Base-by-base conservation (phyloP, 2,329 filamentous ascomycete genomes). In the Hypomyces rosellus region DNA sequence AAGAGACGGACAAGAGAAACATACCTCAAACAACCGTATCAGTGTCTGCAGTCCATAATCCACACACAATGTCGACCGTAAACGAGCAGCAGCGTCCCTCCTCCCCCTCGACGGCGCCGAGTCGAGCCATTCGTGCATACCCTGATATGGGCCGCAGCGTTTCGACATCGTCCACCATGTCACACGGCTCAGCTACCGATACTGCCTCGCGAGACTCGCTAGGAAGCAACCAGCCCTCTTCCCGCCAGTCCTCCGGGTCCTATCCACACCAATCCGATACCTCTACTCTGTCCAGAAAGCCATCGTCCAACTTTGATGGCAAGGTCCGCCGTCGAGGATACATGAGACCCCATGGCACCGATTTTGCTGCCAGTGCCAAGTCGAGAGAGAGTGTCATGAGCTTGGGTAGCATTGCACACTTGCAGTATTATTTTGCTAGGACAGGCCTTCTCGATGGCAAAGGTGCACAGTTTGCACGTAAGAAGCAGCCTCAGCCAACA, bases 351-450 rank as follows among this genome's bases (percentile, higher is more conserved):
- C 86, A 90, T 65, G 88, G 85, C 48, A 95, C 88, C 46, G 81
- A 90, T 62, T 99, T 97, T 67, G 89, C 93, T 22, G 86, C 88
- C 53, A 96, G 91, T 50, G 93, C 93, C 43, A 84, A 84, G 64
- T 89, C 89, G 46, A 80, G 93, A 55, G 92, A 99, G 67, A 96
- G 91, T 65, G 93, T 99, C 57, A 86, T 97, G 81, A 96, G 89
- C 63, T 72, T 99, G 55, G 93, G 93, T 49, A 96, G 91, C 69
- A 99, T 99, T 61, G 89, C 91, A 50, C 93, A 99, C 72, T 75
- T 99, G 63, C 93, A 99, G 69, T 96, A 97, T 71, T 99, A 97
- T 71, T 99, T 99, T 72, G 92, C 93, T 34, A 80, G 93, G 53
- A 99, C 93, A 1, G 93, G 93, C 5, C 72, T 99, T 56, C 73